Conservation (phyloP, 371 early-diverging fungal species). For the Blakeslea trispora region DNA sequence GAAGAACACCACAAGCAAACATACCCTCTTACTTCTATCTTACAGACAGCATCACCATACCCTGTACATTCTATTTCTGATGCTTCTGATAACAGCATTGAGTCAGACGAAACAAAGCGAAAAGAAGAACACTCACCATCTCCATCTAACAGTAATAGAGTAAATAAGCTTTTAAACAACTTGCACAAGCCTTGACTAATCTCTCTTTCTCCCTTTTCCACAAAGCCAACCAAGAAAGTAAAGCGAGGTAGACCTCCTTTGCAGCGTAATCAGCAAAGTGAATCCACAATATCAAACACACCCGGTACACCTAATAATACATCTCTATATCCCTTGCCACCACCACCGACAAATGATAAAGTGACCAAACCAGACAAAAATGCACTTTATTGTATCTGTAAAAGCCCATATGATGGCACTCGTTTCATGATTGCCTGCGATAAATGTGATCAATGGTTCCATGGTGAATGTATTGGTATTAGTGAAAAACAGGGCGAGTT, state of each 20-base stretch:
- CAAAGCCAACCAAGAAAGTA: slow-evolving; percentile 26
- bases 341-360: background rate
- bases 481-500: slow-evolving; percentile 51
- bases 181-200: too few species aligned
- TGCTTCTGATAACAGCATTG: slow-evolving; percentile 7
- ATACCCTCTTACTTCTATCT: too few species aligned
- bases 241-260: slow-evolving; percentile 31
- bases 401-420: slow-evolving; percentile 44
- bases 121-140: background rate
- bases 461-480: slow-evolving; percentile 60
- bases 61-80: slow-evolving; percentile 18
- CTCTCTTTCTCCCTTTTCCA: background rate
- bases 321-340: too few species aligned
- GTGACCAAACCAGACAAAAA: slow-evolving; percentile 16
- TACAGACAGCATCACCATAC: slow-evolving; percentile 12
- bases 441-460: slow-evolving; percentile 61
- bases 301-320: slow-evolving; percentile 5
- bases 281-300: slow-evolving; percentile 2
- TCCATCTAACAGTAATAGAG: too few species aligned
- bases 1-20: slow-evolving; percentile 28
- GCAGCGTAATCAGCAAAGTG: slow-evolving; percentile 3
- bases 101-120: slow-evolving; percentile 15
- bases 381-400: slow-evolving; percentile 53
- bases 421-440: slow-evolving; percentile 65
- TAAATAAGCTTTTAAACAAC: slow-evolving; percentile 3